Evolutionary conservation across 352 stramenopile genomes (phyloP), one percentile per base, ranked within the genome.

Genomic region (Globisporangium nodosum): DNA sequence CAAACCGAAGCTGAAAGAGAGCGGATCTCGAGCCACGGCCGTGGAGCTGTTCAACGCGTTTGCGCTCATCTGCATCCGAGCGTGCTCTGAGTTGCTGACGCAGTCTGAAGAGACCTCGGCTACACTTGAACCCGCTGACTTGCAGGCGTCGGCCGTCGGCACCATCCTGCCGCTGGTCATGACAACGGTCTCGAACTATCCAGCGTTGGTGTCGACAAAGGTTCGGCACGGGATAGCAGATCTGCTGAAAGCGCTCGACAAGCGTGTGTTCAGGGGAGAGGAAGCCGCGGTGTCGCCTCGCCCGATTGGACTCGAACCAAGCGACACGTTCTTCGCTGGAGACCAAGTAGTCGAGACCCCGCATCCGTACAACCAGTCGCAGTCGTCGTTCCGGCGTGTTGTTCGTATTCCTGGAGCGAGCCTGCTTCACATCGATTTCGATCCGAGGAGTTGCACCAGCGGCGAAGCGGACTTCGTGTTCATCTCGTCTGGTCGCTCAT

Each of bases 391-490:
- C 60, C 75, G 78, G 5, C 79, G 81, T 47, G 71, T 85, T 21
- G 62, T 90, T 24, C 68, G 67, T 12, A 74, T 88, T 53, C 67
- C 78, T 56, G 76, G 74, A 21, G 80, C 82, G 2, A 77, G 54
- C 7, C 64, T 74, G 15, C 51, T 92, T 8, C 76, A 85, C 33
- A 85, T 90, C 42, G 70, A 85, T 24, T 92, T 92, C 61, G 82
- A 92, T 20, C 66, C 69, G 43, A 73, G 71, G 5, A 88, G 74
- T 37, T 71, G 70, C 42, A 92, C 82, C 21, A 66, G 74, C 5
- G 69, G 73, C 47, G 74, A 87, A 56, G 71, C 70, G 18, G 81
- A 92, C 60, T 86, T 88, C 46, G 72, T 90, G 16, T 75, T 83
- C 20, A 74, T 92, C 16, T 87, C 70, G 11, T 72, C 76, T 42